Conservation (phyloP, 305 asterid genomes). For the Fraxinus greggii region DNA sequence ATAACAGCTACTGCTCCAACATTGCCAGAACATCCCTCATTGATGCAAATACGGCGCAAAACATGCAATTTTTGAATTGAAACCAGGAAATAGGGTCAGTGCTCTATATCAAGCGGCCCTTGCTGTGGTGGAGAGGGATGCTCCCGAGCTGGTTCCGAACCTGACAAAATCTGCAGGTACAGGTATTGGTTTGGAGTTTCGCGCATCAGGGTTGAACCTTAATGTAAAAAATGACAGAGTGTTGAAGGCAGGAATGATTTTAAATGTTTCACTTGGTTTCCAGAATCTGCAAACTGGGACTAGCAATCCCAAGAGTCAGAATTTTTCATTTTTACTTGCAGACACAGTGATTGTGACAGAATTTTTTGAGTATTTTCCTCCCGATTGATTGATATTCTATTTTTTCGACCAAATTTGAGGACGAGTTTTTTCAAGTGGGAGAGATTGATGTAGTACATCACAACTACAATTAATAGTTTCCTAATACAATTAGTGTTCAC, state of each 20-base stretch:
- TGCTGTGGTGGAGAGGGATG: not conserved
- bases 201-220: not conserved
- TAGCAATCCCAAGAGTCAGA: not conserved
- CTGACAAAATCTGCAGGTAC: not conserved
- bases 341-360: not conserved
- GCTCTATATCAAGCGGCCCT: not conserved
- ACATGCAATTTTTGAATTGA: slow-evolving; percentile 18
- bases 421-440: not conserved
- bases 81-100: not conserved
- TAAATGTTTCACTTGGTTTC: not conserved
- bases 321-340: not conserved
- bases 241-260: not conserved
- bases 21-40: slow-evolving; percentile 69
- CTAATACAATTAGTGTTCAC: not conserved
- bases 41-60: slow-evolving; percentile 53
- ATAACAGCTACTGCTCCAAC: slow-evolving; percentile 74
- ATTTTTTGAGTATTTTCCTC: not conserved
- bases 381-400: not conserved
- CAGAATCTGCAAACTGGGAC: not conserved
- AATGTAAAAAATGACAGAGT: not conserved
- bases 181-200: not conserved
- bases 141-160: not conserved
- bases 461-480: not conserved
- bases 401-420: not conserved
- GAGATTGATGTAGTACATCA: not conserved